Evolutionary conservation across 2,329 filamentous ascomycete genomes (phyloP).

Genomic region (Emericellopsis cladophorae): DNA sequence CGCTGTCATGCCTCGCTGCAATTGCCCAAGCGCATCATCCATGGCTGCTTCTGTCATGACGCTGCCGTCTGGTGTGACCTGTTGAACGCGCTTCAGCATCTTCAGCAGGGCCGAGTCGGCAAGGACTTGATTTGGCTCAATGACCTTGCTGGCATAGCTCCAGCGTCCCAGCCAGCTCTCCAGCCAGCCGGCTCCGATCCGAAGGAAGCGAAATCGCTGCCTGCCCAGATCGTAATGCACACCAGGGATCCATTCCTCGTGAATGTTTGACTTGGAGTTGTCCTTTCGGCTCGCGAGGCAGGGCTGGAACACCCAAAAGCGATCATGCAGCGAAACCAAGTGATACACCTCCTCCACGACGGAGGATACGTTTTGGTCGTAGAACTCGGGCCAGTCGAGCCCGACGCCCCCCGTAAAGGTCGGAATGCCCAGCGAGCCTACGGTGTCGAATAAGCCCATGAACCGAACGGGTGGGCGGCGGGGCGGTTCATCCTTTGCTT

Average conservation of each 20-base stretch:
- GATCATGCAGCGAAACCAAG: conserved; percentile 9
- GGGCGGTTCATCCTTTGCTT: background rate
- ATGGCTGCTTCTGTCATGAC: no score
- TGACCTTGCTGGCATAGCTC: conserved; percentile 6
- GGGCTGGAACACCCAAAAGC: conserved; percentile 8
- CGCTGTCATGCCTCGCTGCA: no score
- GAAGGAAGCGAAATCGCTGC: conserved; percentile 8
- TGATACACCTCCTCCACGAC: conserved; percentile 12
- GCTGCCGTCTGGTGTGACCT: no score
- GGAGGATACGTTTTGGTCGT: conserved; percentile 11
- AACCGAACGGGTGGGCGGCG: conserved; percentile 8
- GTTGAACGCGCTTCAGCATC: conserved; percentile 6
- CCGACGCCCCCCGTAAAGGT: conserved; percentile 8
- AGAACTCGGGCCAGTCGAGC: conserved; percentile 11
- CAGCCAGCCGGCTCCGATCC: conserved; percentile 8
- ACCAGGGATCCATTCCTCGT: conserved; percentile 10
- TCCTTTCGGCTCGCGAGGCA: conserved; percentile 6
- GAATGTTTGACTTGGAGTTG: conserved; percentile 3
- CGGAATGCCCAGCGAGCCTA: conserved; percentile 9
- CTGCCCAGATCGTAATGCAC: conserved; percentile 10
- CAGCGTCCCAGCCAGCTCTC: conserved; percentile 14
- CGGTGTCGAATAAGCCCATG: conserved; percentile 11
- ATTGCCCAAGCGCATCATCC: no score
- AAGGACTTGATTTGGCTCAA: conserved; percentile 9
- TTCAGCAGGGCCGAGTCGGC: conserved; percentile 7